Evolutionary conservation across 2,329 filamentous ascomycete genomes (phyloP), one percentile per base, ranked within the genome.

Genomic region (Microsporum audouinii): DNA sequence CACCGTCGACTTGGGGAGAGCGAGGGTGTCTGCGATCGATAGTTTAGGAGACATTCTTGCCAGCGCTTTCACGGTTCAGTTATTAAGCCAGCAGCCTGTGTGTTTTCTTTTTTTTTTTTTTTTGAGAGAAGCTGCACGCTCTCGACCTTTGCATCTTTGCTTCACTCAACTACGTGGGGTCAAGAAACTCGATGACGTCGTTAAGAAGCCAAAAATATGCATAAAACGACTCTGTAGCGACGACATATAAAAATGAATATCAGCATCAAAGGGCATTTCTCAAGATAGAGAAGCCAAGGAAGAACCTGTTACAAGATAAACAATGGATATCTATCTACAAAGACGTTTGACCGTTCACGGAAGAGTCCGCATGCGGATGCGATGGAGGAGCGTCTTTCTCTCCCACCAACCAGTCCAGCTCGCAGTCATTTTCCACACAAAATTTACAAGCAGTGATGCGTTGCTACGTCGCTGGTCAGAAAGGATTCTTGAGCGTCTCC

Each of bases 1-100:
- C 65, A 78, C 72, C 38, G 71, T 66, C 58, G 77, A 78, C 61
- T 80, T 80, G 36, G 76, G 74, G 43, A 85, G 77, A 47, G 79
- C 71, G 43, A 84, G 69, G 27, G 74, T 73, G 63, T 81, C 78
- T 27, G 75, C 73, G 62, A 83, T 72, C 61, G 72, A 71, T 63
- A 79, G 71, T 45, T 74, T 72, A 36, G 72, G 59, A 34, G 71
- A 64, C 71, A 73, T 74, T 38, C 34, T 68, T 23, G 17, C 1
- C 17, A 23, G 17, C 17, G 17, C 17, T 23, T 23, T 23, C 17
- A 23, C 17, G 1, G 17, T 23, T 41, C n/a, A n/a, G n/a, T 5
- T 41, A 14, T n/a, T 14, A 43, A 17, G 3, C 4, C 2, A 23
- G 39, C 6, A 6, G 1, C 39, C 17, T 17, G 0, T 12, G 12